phyloP scores from a whole-genome alignment of 495 filamentous ascomycete genomes.

The Podospora didyma region DNA sequence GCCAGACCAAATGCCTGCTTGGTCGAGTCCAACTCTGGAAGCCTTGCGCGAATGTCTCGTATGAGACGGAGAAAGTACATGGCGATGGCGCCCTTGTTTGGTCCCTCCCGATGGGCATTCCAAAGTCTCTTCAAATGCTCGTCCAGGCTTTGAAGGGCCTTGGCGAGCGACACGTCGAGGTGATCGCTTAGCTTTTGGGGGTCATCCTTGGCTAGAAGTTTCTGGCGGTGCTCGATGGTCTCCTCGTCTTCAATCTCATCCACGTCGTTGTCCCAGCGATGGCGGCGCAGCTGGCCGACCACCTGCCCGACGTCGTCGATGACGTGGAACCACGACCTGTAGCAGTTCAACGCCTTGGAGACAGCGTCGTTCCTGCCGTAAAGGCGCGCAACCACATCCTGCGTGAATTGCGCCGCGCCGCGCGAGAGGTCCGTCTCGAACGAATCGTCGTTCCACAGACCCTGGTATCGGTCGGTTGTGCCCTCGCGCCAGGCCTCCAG shows the following conservation, averaged over 20 bases:
- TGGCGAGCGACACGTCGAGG: slow-evolving; percentile 51
- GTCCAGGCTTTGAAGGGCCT: slow-evolving; percentile 59
- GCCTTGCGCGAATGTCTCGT: slow-evolving; percentile 65
- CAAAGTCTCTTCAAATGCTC: slow-evolving; percentile 47
- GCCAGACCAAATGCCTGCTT: slow-evolving; percentile 44
- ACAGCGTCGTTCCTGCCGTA: slow-evolving; percentile 67
- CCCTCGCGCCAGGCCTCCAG: slow-evolving; percentile 51
- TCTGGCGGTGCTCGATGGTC: slow-evolving; percentile 60
- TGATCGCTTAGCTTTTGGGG: slow-evolving; percentile 58
- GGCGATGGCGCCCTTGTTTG: slow-evolving; percentile 51
- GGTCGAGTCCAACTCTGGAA: slow-evolving; percentile 47
- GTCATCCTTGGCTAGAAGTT: slow-evolving; percentile 68
- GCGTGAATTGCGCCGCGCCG: slow-evolving; percentile 40
- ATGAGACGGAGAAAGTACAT: slow-evolving; percentile 72
- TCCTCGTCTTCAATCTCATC: slow-evolving; percentile 74
- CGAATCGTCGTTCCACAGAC: slow-evolving; percentile 60
- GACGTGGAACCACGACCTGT: slow-evolving; percentile 62
- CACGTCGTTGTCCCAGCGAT: slow-evolving; percentile 72
- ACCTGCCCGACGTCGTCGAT: slow-evolving; percentile 57
- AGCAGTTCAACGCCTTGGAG: slow-evolving; percentile 53
- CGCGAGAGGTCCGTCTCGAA: slow-evolving; percentile 40
- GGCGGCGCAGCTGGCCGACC: slow-evolving; percentile 61
- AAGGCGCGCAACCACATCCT: slow-evolving; percentile 41
- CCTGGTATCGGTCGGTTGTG: slow-evolving; percentile 41
- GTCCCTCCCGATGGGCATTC: slow-evolving; percentile 36